Base-by-base conservation (phyloP, 1,284 basidiomycete genomes). In the Abortiporus biennis region DNA sequence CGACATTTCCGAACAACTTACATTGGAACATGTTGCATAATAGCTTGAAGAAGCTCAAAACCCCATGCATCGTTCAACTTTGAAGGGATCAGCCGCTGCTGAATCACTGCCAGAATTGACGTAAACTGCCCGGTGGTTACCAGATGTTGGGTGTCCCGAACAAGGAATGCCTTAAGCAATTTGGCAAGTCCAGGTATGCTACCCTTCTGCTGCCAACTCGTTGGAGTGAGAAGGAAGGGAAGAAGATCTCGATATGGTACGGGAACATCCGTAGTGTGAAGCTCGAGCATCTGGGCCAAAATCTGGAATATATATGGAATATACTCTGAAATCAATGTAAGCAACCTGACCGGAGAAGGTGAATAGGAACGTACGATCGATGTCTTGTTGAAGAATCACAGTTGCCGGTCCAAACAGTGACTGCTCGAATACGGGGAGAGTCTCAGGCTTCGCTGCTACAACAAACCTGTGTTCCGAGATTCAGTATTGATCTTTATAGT, bases 291-390 rank as follows among this genome's bases (percentile, higher is more conserved):
- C 62, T 99, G 95, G 0, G 93, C 88, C 23, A 98, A 79, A 52
- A 99, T 81, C 61, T 99, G 96, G 74, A 99, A 98, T 40, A 92
- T 88, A 61, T 95, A 99, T 1, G 95, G 95, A 40, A 96, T 87
- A 60, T 97, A 99, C 67, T 98, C 95, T 92, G 59, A 9, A 24
- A 17, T 20, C 6, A 30, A 20, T n/a, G 37, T 38, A 17, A 40
- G 21, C 24, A 31, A 17, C 4, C 11, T 19, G 5, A 37, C 9
- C 8, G n/a, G 27, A 47, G 15, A 13, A 17, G 35, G 6, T 24
- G 6, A 31, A 16, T 30, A 6, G 1, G 13, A 4, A 67, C 80
- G 50, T 54, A 93, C 92, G 90, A 51, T 91, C 85, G 21, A 98
- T 92, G 52, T 99, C 95, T 54, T 92, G 80, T 52, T 92, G 82